Conservation (phyloP, 768 basidiomycete species). For the Chiua virens region DNA sequence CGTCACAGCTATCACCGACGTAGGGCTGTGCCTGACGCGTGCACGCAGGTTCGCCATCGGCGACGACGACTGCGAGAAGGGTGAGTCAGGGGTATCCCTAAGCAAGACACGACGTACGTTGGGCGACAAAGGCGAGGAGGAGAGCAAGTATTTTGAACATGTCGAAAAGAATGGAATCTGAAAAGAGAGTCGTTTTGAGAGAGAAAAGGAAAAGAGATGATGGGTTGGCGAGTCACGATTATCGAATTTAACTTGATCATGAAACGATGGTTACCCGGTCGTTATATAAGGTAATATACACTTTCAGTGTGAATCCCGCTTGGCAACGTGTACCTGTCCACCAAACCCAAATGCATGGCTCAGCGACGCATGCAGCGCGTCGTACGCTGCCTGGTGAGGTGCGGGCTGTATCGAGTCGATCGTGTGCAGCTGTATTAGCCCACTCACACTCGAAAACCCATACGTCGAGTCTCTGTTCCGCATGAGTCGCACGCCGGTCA, state of each 20-base stretch:
- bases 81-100: conserved; percentile 2
- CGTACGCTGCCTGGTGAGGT: conserved; percentile 70
- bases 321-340: conserved; percentile 1
- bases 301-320: background rate
- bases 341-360: conserved; percentile 22
- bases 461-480: conserved; percentile 64
- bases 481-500: background rate
- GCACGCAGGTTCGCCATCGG: conserved; percentile 40
- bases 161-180: conserved; percentile 16
- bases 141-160: conserved; percentile 43
- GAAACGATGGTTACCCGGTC: conserved; percentile 5
- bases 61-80: conserved; percentile 19
- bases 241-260: background rate
- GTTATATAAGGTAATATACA: conserved; percentile 8
- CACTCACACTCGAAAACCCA: conserved; percentile 64
- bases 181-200: conserved; percentile 18
- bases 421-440: conserved; percentile 61
- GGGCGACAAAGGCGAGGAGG: conserved; percentile 47
- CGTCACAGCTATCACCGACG: conserved; percentile 71
- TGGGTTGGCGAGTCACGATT: background rate
- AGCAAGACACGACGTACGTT: conserved; percentile 33
- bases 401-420: conserved; percentile 79
- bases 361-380: conserved; percentile 48
- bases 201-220: background rate
- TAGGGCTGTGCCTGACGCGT: conserved; percentile 46